Percentiles rank a stretch among this genome's conserved stretches.
phyloP scores from a whole-genome alignment of 352 stramenopile genomes.

The Plasmopara viticola region DNA sequence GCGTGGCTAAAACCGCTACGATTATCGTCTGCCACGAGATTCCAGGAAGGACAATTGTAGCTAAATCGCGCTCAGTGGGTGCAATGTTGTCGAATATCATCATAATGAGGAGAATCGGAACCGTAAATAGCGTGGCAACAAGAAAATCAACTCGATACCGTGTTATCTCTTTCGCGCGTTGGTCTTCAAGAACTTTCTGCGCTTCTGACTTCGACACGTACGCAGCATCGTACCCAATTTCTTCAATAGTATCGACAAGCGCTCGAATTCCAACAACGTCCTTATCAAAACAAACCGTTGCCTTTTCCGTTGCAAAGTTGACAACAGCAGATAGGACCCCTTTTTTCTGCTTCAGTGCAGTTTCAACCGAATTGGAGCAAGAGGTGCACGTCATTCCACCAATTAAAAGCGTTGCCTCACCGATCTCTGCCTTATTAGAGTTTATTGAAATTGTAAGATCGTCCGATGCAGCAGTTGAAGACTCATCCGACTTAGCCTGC shows the following conservation, averaged over 20 bases:
- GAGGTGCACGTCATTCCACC: slow-evolving; percentile 91
- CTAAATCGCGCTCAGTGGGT: slow-evolving; percentile 41
- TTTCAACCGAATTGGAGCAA: slow-evolving; percentile 88
- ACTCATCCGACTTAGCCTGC: slow-evolving; percentile 6
- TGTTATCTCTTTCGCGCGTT: slow-evolving; percentile 70
- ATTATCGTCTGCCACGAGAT: slow-evolving; percentile 78
- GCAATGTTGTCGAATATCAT: slow-evolving; percentile 81
- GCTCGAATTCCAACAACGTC: slow-evolving; percentile 69
- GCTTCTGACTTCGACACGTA: slow-evolving; percentile 59
- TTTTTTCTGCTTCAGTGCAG: slow-evolving; percentile 61
- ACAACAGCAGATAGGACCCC: slow-evolving; percentile 78
- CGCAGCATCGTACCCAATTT: slow-evolving; percentile 86
- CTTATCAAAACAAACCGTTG: slow-evolving; percentile 70
- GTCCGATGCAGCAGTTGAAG: slow-evolving; percentile 10
- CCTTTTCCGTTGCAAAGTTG: slow-evolving; percentile 85
- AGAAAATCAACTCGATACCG: slow-evolving; percentile 85
- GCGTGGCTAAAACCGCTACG: slow-evolving; percentile 82
- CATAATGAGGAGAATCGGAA: slow-evolving; percentile 92
- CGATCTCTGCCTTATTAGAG: slow-evolving; percentile 51
- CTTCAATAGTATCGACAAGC: slow-evolving; percentile 85
- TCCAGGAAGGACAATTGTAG: slow-evolving; percentile 45
- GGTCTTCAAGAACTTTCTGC: slow-evolving; percentile 75
- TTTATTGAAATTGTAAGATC: slow-evolving; percentile 37
- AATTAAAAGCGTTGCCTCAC: slow-evolving; percentile 57
- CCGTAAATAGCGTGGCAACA: slow-evolving; percentile 86